These are phyloP conservation scores for Tricharina praecox DNA, from an alignment of 495 filamentous ascomycete species.

Conservation along the genomic window DNA sequence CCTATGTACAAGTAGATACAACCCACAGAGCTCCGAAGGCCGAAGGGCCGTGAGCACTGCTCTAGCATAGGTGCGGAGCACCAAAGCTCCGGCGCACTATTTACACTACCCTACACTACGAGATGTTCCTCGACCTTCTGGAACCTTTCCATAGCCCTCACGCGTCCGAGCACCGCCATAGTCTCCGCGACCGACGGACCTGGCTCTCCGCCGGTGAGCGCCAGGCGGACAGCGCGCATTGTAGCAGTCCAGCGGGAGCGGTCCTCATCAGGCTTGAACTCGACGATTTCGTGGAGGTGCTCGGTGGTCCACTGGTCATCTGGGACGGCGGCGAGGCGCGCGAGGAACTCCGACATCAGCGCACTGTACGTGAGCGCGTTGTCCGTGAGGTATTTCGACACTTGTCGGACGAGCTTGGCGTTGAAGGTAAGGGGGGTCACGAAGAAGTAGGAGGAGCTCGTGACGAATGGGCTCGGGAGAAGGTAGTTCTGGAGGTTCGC, in stretches of 20 bases:
- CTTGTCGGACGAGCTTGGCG: conserved; percentile 6
- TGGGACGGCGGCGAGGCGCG: conserved; percentile 10
- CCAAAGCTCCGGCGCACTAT: not conserved
- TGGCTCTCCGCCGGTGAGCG: conserved; percentile 37
- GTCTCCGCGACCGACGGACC: conserved; percentile 43
- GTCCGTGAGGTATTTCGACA: conserved; percentile 11
- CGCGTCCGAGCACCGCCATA: conserved; percentile 47
- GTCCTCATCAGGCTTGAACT: conserved; percentile 14
- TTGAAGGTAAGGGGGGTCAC: conserved; percentile 30
- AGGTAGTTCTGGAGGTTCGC: conserved; percentile 47
- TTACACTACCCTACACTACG: not conserved
- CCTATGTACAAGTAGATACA: too few species aligned
- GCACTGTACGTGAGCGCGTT: conserved; percentile 1
- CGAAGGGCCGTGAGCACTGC: not conserved
- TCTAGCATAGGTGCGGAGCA: too few species aligned
- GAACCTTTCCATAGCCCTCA: conserved; percentile 41
- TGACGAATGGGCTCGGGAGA: conserved; percentile 39
- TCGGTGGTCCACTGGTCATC: conserved; percentile 22
- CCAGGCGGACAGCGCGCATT: conserved; percentile 50
- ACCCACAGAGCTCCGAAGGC: not conserved
- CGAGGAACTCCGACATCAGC: not conserved
- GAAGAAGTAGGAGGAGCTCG: conserved; percentile 49
- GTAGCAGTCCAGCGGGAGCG: conserved; percentile 22
- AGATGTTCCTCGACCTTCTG: conserved; percentile 28
- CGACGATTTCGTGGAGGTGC: conserved; percentile 18